These are phyloP conservation scores for Epichloe gansuensis DNA, from an alignment of 2,329 filamentous ascomycete species.

Conservation along the genomic window DNA sequence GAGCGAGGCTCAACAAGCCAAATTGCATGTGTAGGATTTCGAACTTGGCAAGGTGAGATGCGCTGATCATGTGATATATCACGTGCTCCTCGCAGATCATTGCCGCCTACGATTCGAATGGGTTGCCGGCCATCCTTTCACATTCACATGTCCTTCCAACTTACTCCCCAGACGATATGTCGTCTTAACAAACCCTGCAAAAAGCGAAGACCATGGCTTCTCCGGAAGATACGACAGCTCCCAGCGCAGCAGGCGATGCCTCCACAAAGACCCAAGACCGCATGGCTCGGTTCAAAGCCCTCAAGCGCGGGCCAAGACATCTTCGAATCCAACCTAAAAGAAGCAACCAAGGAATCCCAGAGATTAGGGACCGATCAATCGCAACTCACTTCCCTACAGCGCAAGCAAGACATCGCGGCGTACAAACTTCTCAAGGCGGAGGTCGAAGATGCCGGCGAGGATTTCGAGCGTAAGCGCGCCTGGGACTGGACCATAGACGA, in stretches of 20 bases:
- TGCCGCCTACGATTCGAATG: background rate
- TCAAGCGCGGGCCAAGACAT: constrained; percentile 72
- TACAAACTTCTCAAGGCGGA: constrained; percentile 93
- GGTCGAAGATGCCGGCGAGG: constrained; percentile 69
- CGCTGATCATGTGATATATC: background rate
- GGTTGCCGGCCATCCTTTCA: background rate
- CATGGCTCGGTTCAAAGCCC: constrained; percentile 72
- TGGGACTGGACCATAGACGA: constrained; percentile 99
- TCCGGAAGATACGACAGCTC: background rate
- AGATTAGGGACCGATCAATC: constrained; percentile 66
- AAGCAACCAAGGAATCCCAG: constrained; percentile 72
- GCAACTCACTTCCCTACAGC: constrained; percentile 65
- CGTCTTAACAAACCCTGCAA: background rate
- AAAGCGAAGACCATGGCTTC: background rate
- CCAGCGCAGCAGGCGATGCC: constrained; percentile 8
- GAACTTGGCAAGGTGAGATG: background rate
- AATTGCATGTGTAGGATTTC: no score
- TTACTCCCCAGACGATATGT: background rate
- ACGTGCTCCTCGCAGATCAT: background rate
- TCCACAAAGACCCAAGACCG: constrained; percentile 48
- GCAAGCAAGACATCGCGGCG: constrained; percentile 75
- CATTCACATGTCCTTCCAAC: background rate
- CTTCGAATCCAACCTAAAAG: constrained; percentile 65
- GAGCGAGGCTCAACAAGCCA: no score
- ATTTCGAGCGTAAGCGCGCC: constrained; percentile 94